Evolutionary conservation across 2,329 filamentous ascomycete genomes (phyloP).

Genomic region (Drechslerella dactyloides): DNA sequence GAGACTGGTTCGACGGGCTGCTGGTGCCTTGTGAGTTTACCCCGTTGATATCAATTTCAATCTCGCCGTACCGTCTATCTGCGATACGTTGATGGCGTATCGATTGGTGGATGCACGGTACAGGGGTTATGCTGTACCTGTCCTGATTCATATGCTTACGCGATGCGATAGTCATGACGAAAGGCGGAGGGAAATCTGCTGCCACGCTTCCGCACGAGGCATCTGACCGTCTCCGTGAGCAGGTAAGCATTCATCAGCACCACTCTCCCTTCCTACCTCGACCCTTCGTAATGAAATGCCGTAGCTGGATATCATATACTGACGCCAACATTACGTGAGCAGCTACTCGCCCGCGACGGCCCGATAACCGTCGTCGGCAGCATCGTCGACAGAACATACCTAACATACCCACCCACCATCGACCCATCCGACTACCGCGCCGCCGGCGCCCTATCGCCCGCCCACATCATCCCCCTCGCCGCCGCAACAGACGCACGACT

Average conservation of each 20-base stretch:
- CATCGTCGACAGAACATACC: neutral
- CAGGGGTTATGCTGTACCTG: no score
- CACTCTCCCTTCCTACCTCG: neutral
- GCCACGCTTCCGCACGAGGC: neutral
- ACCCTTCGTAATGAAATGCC: no score
- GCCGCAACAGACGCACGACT: neutral
- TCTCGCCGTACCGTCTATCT: no score
- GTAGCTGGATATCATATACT: no score
- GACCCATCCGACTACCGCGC: neutral
- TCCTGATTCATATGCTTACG: no score
- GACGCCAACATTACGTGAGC: neutral
- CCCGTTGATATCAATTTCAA: no score
- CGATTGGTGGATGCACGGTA: no score
- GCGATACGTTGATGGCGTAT: no score
- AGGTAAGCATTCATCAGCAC: neutral
- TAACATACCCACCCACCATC: neutral
- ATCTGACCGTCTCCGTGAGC: neutral
- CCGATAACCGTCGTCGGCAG: neutral
- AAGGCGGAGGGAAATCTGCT: neutral
- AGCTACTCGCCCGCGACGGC: neutral
- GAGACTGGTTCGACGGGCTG: neutral
- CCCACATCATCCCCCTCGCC: neutral
- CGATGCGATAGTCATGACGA: constrained; percentile 2
- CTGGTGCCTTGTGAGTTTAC: neutral
- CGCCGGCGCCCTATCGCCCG: neutral